Evolutionary conservation across 305 asterid species (phyloP), one percentile per base, ranked within the genome.

Genomic region (Ilex paraguariensis): DNA sequence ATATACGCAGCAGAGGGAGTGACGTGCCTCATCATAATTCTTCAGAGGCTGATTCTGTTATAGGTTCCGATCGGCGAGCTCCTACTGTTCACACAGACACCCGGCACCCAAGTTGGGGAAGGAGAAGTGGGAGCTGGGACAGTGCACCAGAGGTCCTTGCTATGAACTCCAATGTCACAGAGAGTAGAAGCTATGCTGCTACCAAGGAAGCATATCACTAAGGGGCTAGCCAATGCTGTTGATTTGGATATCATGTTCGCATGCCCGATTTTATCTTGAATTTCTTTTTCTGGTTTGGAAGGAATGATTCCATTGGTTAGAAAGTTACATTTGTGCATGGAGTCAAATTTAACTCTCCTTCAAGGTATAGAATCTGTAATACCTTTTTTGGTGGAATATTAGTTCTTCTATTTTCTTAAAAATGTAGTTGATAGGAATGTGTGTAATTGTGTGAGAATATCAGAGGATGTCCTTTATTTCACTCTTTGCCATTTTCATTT

Each of bases 81-180:
- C 83, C 75, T 1, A 69, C 52, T 2, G 65, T 75, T 63, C 95
- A 82, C 63, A 74, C 81, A 51, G 98, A 88, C 39, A 65, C 71
- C 40, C 76, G 84, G 60, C 82, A 73, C 67, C 72, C 89, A 6
- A 83, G 91, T 64, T 83, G 98, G 98, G 88, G 89, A 59, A 77
- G 87, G 73, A 81, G 95, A 54, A 73, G 79, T 48, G 87, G 80
- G 70, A 85, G 76, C 75, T 86, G 91, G 87, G 98, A 89, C 65
- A 87, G 85, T 4, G 84, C 86, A 9, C 80, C 79, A 2, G 93
- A 85, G 66, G 92, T 65, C 13, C 63, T 70, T 7, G 75, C 75
- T 10, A 53, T 64, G 67, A 70, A 76, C 62, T 57, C 65, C 53
- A 67, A 64, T 45, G 56, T 62, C 48, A 21, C 64, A 0, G 80